Percentiles rank a stretch among this genome's conserved stretches.
Conservation (phyloP, 768 basidiomycete genomes). For the Rhodotorula sphaerocarpa region DNA sequence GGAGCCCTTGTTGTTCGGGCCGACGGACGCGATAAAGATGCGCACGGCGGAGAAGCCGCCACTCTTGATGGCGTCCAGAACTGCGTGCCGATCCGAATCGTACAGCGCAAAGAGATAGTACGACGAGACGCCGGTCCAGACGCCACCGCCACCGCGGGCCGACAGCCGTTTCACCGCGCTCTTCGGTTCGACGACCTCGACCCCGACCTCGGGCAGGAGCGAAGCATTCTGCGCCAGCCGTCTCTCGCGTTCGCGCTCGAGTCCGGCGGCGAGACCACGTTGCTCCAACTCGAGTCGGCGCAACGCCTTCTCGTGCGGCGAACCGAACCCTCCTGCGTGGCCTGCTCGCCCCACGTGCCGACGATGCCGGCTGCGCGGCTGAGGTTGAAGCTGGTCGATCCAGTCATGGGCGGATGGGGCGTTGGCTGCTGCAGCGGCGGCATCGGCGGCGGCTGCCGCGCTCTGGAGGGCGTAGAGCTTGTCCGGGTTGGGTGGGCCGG, state of each 20-base stretch:
- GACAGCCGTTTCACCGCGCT: background rate
- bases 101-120: slow-evolving; percentile 38
- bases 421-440: background rate
- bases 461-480: slow-evolving; percentile 7
- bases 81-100: slow-evolving; percentile 25
- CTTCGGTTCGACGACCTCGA: background rate
- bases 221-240: background rate
- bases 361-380: background rate
- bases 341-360: background rate
- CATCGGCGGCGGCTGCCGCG: slow-evolving; percentile 5
- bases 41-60: slow-evolving; percentile 38
- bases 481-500: slow-evolving; percentile 17
- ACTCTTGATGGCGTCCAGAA: slow-evolving; percentile 38
- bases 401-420: background rate
- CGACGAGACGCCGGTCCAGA: slow-evolving; percentile 36
- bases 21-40: slow-evolving; percentile 36
- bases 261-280: background rate
- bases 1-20: slow-evolving; percentile 36
- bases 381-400: background rate
- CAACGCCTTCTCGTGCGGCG: slow-evolving; percentile 1
- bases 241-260: background rate
- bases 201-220: background rate
- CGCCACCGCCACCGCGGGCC: background rate
- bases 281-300: background rate
- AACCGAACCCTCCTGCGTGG: background rate